Base-by-base conservation (phyloP, 73 alveolate species). In the Paramecium sonneborni region DNA sequence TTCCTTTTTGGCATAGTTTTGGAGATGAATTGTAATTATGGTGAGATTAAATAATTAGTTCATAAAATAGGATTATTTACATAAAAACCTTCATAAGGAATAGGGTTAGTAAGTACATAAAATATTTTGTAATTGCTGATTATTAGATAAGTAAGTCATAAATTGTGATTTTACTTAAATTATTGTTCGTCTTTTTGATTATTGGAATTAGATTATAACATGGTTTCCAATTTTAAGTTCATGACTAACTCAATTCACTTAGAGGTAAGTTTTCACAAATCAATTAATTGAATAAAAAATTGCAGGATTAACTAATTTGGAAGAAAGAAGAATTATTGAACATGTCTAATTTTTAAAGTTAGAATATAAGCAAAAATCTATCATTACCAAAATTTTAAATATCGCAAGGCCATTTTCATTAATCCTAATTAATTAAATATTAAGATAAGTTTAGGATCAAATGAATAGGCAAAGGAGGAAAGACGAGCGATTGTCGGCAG, bases 331-430 rank as follows among this genome's bases (percentile, higher is more conserved):
- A 92, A 38, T 43, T 96, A 43, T 55, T 67, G n/a, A 92, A 92
- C 76, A 86, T 96, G 94, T 85, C 56, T 72, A 68, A 68, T 76
- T 72, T 97, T 7, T 95, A 97, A 85, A 76, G 93, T 11, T 79
- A 96, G 23, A 93, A 87, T 69, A 69, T 96, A 28, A 92, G 86
- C 43, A 97, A 97, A 15, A 95, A 94, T 85, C 98, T 98, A 1
- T 57, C 94, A 9, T 92, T 86, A 6, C 87, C 52, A 58, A 84
- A 76, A 38, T 85, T 91, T 92, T 93, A 95, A 43, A 56, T 76
- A 69, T 93, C 94, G 30, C 85, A 94, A 30, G 62, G 85, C 38
- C 86, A 93, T 34, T 94, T 90, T 24, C 86, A 91, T 41, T 56
- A 85, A 9, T 62, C 85, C 14, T 57, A 88, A 69, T 68, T 88